Evolutionary conservation across 495 filamentous ascomycete species (phyloP).

Genomic region (Trichoderma virens): DNA sequence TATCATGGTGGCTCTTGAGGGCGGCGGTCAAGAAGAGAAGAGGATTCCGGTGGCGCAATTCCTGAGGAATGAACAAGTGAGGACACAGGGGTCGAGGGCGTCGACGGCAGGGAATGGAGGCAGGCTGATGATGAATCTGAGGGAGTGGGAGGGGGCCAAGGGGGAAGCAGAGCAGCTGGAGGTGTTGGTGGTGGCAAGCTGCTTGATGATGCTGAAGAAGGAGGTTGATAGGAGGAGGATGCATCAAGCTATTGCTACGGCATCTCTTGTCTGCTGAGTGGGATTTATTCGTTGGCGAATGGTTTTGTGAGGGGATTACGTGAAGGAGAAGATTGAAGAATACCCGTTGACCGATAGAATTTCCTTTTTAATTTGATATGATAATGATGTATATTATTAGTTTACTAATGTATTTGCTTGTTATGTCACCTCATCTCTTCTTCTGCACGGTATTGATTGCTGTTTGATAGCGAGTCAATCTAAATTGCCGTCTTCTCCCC

Average conservation of each 20-base stretch:
- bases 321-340: neutral
- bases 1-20: constrained; percentile 10
- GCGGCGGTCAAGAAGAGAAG: constrained; percentile 15
- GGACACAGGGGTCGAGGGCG: constrained; percentile 33
- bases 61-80: constrained; percentile 32
- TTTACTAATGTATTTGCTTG: no score
- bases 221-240: constrained; percentile 47
- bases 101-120: constrained; percentile 47
- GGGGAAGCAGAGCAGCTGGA: constrained; percentile 27
- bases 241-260: constrained; percentile 37
- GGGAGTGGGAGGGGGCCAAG: constrained; percentile 16
- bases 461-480: neutral
- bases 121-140: constrained; percentile 34
- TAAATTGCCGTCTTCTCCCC: constrained; percentile 19
- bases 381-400: no score
- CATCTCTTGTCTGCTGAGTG: constrained; percentile 10
- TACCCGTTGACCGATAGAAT: no score
- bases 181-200: constrained; percentile 43
- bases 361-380: no score
- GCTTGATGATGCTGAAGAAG: constrained; percentile 49
- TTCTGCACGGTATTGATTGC: no score
- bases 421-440: no score
- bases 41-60: constrained; percentile 36
- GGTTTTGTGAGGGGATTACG: no score
- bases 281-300: neutral